These are phyloP conservation scores for Chlorella vulgaris DNA, from an alignment of 139 green algal species.

Conservation along the genomic window DNA sequence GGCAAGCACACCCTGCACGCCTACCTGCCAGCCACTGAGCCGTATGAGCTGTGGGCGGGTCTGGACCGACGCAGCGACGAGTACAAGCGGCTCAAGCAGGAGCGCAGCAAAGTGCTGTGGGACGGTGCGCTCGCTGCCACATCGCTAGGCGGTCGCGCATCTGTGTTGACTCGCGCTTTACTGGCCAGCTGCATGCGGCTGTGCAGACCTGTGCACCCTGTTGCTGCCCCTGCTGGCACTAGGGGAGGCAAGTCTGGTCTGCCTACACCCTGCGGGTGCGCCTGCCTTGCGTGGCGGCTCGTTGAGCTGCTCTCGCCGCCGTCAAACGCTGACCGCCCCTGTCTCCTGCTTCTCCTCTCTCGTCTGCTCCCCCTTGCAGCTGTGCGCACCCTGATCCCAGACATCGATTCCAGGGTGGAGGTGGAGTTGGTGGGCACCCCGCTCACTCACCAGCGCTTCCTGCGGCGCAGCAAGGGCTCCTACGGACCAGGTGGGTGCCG, in stretches of 20 bases:
- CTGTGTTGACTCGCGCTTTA: too few relatives aligned
- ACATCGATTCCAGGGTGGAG: constrained; percentile 77
- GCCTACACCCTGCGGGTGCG: background rate
- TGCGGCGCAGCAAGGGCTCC: constrained; percentile 79
- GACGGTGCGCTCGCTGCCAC: background rate
- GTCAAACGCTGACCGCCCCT: too few relatives aligned
- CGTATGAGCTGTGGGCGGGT: constrained; percentile 85
- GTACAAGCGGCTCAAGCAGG: constrained; percentile 91
- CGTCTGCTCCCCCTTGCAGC: background rate
- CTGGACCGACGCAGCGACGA: constrained; percentile 64
- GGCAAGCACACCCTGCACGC: constrained; percentile 91
- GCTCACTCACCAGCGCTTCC: constrained; percentile 91
- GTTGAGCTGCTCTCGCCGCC: background rate
- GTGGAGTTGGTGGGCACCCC: constrained; percentile 87
- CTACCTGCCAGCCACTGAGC: constrained; percentile 87
- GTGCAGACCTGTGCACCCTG: too few relatives aligned
- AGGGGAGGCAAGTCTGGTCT: too few relatives aligned
- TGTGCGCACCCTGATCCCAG: constrained; percentile 70
- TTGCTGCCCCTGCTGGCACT: too few relatives aligned
- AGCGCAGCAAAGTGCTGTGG: constrained; percentile 65
- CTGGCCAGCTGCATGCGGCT: too few relatives aligned
- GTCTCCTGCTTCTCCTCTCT: too few relatives aligned
- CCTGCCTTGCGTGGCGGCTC: background rate
- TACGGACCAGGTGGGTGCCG: constrained; percentile 75
- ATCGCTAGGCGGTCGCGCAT: too few relatives aligned